Evolutionary conservation across 2,329 filamentous ascomycete genomes (phyloP).

Genomic region (Diaporthe capsici): DNA sequence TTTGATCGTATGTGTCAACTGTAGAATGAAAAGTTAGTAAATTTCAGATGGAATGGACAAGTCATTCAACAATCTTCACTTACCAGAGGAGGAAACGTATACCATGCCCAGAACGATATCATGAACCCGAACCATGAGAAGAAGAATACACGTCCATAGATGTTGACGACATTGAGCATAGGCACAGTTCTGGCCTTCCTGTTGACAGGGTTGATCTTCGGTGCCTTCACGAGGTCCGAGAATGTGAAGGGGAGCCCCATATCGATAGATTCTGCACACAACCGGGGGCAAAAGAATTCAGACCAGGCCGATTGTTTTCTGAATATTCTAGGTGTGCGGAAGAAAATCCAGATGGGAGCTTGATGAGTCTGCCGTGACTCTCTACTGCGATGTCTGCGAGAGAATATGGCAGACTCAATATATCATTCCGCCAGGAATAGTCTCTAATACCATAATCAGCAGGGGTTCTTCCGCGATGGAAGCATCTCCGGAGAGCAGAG

Average conservation of each 20-base stretch:
- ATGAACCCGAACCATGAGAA: slow-evolving; percentile 91
- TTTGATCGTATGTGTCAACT: slow-evolving; percentile 83
- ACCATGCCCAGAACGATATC: slow-evolving; percentile 92
- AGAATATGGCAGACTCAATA: slow-evolving; percentile 16
- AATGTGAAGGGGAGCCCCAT: slow-evolving; percentile 53
- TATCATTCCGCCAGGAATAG: slow-evolving; percentile 22
- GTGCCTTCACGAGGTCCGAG: slow-evolving; percentile 64
- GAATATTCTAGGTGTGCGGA: background rate
- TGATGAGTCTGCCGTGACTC: background rate
- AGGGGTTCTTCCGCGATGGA: background rate
- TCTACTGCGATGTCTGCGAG: background rate
- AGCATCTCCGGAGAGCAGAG: slow-evolving; percentile 36
- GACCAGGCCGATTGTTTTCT: background rate
- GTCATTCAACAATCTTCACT: slow-evolving; percentile 47
- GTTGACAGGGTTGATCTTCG: slow-evolving; percentile 87
- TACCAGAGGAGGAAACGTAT: slow-evolving; percentile 89
- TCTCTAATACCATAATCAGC: slow-evolving; percentile 22
- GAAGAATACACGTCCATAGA: slow-evolving; percentile 90
- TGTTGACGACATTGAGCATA: slow-evolving; percentile 80
- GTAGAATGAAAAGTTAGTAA: slow-evolving; percentile 30
- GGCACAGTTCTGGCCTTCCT: slow-evolving; percentile 86
- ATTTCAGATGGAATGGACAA: background rate
- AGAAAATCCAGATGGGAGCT: background rate
- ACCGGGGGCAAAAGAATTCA: no score
- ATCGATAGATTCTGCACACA: slow-evolving; percentile 8